Conservation (phyloP, 1,284 basidiomycete genomes). For the Rhodotorula sp. region DNA sequence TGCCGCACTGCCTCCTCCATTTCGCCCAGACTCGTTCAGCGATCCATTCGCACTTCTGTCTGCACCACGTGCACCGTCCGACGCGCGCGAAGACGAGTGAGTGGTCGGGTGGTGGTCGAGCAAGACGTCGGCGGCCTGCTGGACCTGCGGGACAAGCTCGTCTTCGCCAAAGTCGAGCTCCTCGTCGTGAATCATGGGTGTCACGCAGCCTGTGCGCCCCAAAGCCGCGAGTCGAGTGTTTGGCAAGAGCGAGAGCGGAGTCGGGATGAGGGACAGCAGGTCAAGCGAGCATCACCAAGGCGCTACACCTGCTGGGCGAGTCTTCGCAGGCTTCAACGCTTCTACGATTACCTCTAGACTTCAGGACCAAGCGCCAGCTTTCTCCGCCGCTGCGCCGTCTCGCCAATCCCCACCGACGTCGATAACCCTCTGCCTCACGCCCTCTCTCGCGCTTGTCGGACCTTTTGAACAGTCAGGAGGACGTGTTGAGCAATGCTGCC, state of each 20-base stretch:
- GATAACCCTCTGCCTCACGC: neutral
- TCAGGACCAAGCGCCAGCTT: neutral
- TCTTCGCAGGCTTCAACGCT: neutral
- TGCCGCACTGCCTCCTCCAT: too few relatives aligned
- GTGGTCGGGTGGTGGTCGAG: neutral
- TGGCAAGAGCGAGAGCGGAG: neutral
- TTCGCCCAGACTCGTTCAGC: too few relatives aligned
- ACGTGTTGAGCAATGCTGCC: constrained; percentile 11
- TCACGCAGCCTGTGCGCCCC: neutral
- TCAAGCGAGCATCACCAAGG: neutral
- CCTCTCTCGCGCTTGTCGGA: neutral
- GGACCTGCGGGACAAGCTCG: constrained; percentile 25
- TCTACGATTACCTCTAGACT: neutral
- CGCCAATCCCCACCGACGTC: neutral
- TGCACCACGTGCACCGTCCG: too few relatives aligned
- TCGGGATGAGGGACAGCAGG: too few relatives aligned
- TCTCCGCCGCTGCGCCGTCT: neutral
- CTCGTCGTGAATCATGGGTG: constrained; percentile 26
- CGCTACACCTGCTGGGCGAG: neutral
- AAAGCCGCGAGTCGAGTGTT: neutral
- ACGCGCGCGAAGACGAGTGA: neutral
- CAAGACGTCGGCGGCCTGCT: neutral
- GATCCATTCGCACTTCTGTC: too few relatives aligned
- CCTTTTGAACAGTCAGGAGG: neutral
- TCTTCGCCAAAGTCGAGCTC: constrained; percentile 43